A percentile compares a stretch with the other conserved stretches of the same genome.
These are phyloP conservation scores for Ceratocystis ficicola DNA, from an alignment of 2,329 filamentous ascomycete genomes.

Conservation along the genomic window DNA sequence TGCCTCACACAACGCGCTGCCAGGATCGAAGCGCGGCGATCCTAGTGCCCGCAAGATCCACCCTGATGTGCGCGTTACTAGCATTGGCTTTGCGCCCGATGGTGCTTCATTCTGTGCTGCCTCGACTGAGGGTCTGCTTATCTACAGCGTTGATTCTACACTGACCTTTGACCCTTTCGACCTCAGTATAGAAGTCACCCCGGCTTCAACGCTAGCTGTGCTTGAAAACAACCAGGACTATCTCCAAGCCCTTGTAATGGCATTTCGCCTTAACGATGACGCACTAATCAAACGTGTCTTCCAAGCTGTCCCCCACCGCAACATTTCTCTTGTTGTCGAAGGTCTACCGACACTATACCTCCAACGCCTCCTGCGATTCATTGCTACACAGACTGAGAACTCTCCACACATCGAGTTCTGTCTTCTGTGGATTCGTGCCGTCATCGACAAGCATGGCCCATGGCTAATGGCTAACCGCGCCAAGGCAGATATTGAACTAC, in stretches of 20 bases:
- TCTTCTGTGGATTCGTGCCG: conserved; percentile 76
- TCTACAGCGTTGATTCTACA: conserved; percentile 79
- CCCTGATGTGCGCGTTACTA: conserved; percentile 73
- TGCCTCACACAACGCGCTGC: conserved; percentile 69
- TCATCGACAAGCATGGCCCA: conserved; percentile 69
- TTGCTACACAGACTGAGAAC: conserved; percentile 76
- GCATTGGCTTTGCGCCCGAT: conserved; percentile 77
- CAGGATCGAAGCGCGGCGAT: conserved; percentile 73
- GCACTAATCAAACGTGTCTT: conserved; percentile 75
- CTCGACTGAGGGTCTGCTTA: conserved; percentile 82
- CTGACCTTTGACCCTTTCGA: conserved; percentile 93
- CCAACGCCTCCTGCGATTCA: conserved; percentile 69
- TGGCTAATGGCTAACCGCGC: conserved; percentile 72
- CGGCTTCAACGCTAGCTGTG: conserved; percentile 63
- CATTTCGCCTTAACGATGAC: conserved; percentile 84
- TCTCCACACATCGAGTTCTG: conserved; percentile 93
- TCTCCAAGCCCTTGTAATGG: conserved; percentile 89
- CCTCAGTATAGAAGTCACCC: conserved; percentile 86
- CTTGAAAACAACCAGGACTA: conserved; percentile 61
- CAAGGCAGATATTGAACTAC: conserved; percentile 70
- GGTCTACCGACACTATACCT: conserved; percentile 78
- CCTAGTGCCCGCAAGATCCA: conserved; percentile 63
- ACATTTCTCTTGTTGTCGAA: conserved; percentile 66
- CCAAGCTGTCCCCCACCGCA: conserved; percentile 61
- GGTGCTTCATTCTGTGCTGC: conserved; percentile 88